Percentiles rank a stretch among this genome's conserved stretches.
Evolutionary conservation across 2,329 filamentous ascomycete genomes (phyloP).

Genomic region (Fusarium papillatum): DNA sequence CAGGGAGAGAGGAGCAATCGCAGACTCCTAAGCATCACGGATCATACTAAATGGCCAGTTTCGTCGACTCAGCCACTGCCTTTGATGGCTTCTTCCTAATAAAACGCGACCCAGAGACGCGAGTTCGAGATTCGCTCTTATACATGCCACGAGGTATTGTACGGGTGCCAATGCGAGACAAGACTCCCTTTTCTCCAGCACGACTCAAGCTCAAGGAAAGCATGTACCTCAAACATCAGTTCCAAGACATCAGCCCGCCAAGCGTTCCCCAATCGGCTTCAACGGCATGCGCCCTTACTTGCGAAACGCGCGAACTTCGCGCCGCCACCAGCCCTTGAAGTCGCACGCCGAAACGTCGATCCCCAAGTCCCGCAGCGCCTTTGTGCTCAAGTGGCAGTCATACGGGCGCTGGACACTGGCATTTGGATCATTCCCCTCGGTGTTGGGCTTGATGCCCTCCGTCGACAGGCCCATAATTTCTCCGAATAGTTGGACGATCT

Average conservation of each 20-base stretch:
- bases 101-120: not conserved
- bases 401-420: slow-evolving; percentile 84
- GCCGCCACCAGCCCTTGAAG: slow-evolving; percentile 86
- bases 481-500: slow-evolving; percentile 84
- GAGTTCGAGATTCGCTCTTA: slow-evolving; percentile 3
- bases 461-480: slow-evolving; percentile 84
- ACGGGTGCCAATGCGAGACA: slow-evolving; percentile 20
- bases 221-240: slow-evolving; percentile 11
- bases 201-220: slow-evolving; percentile 14
- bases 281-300: slow-evolving; percentile 52
- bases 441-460: slow-evolving; percentile 76
- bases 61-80: not conserved
- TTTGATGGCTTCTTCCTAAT: not conserved
- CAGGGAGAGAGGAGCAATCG: not conserved
- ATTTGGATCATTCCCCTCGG: slow-evolving; percentile 79
- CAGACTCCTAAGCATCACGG: not conserved
- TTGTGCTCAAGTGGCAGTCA: slow-evolving; percentile 89
- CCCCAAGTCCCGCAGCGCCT: slow-evolving; percentile 77
- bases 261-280: not conserved
- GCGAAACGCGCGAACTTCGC: slow-evolving; percentile 71
- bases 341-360: slow-evolving; percentile 82
- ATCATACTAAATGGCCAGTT: not conserved
- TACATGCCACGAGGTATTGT: slow-evolving; percentile 5
- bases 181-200: slow-evolving; percentile 22
- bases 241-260: not conserved